Percentiles rank a stretch among this genome's conserved stretches.
phyloP scores from a whole-genome alignment of 2,329 filamentous ascomycete species.

The Thermothelomyces thermophilus region DNA sequence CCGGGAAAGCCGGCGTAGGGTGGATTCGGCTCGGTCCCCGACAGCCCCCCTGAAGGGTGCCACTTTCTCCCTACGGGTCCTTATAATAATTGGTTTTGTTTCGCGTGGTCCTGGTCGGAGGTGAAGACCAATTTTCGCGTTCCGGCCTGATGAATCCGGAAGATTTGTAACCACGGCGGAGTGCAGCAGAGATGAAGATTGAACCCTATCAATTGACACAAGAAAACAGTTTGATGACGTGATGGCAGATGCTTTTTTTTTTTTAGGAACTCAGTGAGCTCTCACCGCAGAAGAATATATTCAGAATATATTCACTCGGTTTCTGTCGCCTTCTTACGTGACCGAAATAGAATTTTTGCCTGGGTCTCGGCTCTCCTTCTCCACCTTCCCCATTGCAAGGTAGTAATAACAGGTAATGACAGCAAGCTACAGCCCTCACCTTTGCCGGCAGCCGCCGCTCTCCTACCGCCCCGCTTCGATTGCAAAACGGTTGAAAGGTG shows the following conservation, averaged over 20 bases:
- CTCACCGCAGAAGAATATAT: no score
- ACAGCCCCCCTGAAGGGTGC: no score
- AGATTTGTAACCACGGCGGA: background rate
- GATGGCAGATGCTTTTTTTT: no score
- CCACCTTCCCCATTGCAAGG: background rate
- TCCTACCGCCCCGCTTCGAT: background rate
- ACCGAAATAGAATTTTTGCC: background rate
- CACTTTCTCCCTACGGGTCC: no score
- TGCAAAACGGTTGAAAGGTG: no score
- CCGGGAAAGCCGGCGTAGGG: background rate
- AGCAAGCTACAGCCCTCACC: background rate
- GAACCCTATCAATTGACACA: background rate
- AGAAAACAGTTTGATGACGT: background rate
- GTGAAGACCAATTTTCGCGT: no score
- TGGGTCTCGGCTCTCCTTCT: conserved; percentile 1
- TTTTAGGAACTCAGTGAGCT: no score
- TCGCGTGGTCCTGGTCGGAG: no score
- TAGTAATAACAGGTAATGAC: background rate
- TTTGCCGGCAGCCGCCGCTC: background rate
- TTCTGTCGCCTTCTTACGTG: background rate
- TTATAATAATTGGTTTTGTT: no score
- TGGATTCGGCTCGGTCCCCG: background rate
- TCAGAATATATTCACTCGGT: background rate
- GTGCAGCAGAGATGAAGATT: background rate
- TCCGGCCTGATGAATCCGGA: background rate